Percentiles rank a stretch among this genome's conserved stretches.
phyloP scores from a whole-genome alignment of 2,329 filamentous ascomycete genomes.

The Cadophora sp. region DNA sequence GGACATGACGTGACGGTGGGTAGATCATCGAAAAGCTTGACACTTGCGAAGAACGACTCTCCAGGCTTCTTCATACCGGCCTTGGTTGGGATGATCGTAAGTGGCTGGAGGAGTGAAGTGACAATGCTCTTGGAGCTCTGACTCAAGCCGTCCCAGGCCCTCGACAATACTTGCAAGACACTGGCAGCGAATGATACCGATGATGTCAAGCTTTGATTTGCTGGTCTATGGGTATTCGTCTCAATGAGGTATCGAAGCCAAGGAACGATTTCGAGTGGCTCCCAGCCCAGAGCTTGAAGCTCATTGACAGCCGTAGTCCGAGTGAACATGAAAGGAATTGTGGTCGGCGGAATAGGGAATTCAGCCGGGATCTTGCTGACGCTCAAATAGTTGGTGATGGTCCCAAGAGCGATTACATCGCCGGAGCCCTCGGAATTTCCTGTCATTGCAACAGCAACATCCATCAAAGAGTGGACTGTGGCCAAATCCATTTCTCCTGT shows the following conservation, averaged over 20 bases:
- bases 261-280: conserved; percentile 79
- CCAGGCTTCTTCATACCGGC: conserved; percentile 84
- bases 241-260: conserved; percentile 87
- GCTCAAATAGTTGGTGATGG: conserved; percentile 77
- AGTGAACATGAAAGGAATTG: conserved; percentile 86
- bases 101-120: conserved; percentile 65
- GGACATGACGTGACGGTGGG: conserved; percentile 79
- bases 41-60: conserved; percentile 91
- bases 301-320: conserved; percentile 70
- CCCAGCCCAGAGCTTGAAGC: conserved; percentile 84
- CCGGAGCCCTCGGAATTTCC: conserved; percentile 65
- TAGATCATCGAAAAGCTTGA: conserved; percentile 93
- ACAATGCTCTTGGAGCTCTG: conserved; percentile 70
- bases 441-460: conserved; percentile 78
- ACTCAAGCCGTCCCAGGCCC: conserved; percentile 85
- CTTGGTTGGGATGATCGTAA: conserved; percentile 87
- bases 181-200: conserved; percentile 77
- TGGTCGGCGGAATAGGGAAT: conserved; percentile 79
- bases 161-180: conserved; percentile 81
- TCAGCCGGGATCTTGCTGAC: conserved; percentile 81
- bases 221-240: conserved; percentile 61
- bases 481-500: conserved; percentile 74
- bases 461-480: conserved; percentile 73
- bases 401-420: conserved; percentile 77
- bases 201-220: conserved; percentile 73